Percentiles rank a stretch among this genome's conserved stretches.
phyloP scores from a whole-genome alignment of 2,329 filamentous ascomycete genomes.

The Pseudocercospora ulei region DNA sequence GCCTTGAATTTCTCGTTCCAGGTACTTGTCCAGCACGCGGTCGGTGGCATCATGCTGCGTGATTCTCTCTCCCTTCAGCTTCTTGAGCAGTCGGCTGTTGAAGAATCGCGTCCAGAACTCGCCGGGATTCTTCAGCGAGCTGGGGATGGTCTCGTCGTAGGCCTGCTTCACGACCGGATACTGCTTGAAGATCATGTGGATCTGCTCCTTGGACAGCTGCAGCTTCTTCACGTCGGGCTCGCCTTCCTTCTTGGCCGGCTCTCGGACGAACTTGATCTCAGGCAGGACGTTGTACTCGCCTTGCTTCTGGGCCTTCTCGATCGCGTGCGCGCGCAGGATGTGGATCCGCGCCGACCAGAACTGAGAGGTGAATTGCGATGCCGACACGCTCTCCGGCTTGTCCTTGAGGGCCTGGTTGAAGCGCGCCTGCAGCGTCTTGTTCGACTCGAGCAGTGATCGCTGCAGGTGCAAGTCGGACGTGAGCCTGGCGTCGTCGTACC shows the following conservation, averaged over 20 bases:
- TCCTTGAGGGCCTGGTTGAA: slow-evolving; percentile 76
- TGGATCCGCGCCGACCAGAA: slow-evolving; percentile 90
- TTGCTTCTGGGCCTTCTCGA: slow-evolving; percentile 74
- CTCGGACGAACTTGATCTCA: slow-evolving; percentile 55
- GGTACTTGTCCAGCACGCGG: slow-evolving; percentile 73
- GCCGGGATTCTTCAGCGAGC: slow-evolving; percentile 51
- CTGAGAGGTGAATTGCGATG: slow-evolving; percentile 73
- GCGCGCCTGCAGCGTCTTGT: slow-evolving; percentile 62
- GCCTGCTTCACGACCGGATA: slow-evolving; percentile 82
- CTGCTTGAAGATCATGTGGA: slow-evolving; percentile 84
- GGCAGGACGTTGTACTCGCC: slow-evolving; percentile 92
- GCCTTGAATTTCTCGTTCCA: slow-evolving; percentile 53
- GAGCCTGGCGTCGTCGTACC: slow-evolving; percentile 73
- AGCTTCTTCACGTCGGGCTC: slow-evolving; percentile 62
- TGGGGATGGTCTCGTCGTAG: slow-evolving; percentile 75
- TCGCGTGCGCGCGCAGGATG: slow-evolving; percentile 77
- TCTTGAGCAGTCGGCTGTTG: slow-evolving; percentile 79
- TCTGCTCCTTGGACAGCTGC: slow-evolving; percentile 81
- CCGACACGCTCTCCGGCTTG: slow-evolving; percentile 74
- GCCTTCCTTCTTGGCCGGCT: slow-evolving; percentile 41
- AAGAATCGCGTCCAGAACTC: slow-evolving; percentile 96
- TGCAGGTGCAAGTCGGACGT: slow-evolving; percentile 73
- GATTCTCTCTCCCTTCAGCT: slow-evolving; percentile 79
- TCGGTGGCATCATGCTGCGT: slow-evolving; percentile 68
- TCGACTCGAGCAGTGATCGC: slow-evolving; percentile 75